Conservation (phyloP, 192 early-diverging fungal genomes). For the Dissophora ornata region DNA sequence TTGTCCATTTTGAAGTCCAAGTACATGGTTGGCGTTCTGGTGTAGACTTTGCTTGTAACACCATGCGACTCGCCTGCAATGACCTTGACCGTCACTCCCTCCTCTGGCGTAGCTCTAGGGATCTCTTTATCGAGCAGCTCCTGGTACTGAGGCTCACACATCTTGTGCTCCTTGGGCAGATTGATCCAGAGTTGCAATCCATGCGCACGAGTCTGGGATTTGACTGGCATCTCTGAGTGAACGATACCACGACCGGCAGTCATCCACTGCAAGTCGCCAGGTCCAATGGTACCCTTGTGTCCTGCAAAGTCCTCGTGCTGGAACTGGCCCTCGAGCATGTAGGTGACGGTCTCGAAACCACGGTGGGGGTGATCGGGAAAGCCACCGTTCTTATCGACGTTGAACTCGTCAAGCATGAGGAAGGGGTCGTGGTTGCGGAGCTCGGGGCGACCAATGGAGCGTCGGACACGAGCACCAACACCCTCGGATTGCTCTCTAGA, state of each 20-base stretch:
- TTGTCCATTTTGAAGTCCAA: constrained; percentile 37
- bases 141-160: constrained; percentile 61
- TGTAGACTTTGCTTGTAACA: constrained; percentile 25
- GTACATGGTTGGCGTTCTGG: constrained; percentile 44
- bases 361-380: constrained; percentile 66
- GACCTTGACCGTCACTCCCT: constrained; percentile 22
- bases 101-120: constrained; percentile 16
- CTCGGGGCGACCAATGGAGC: constrained; percentile 74
- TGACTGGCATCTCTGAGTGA: constrained; percentile 65
- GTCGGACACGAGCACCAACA: constrained; percentile 81
- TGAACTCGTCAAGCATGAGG: constrained; percentile 50
- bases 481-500: constrained; percentile 73
- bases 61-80: constrained; percentile 53
- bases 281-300: constrained; percentile 61
- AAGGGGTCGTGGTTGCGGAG: constrained; percentile 55
- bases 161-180: constrained; percentile 62
- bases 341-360: constrained; percentile 77
- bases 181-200: constrained; percentile 75
- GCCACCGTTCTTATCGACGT: constrained; percentile 49
- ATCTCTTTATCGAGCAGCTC: too few relatives aligned
- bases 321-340: constrained; percentile 66
- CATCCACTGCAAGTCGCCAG: constrained; percentile 72
- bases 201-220: too few relatives aligned
- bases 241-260: constrained; percentile 75
- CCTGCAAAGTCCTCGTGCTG: constrained; percentile 70